Conservation (phyloP, 1,139 yeast genomes). For the Blastobotrys persicus region DNA sequence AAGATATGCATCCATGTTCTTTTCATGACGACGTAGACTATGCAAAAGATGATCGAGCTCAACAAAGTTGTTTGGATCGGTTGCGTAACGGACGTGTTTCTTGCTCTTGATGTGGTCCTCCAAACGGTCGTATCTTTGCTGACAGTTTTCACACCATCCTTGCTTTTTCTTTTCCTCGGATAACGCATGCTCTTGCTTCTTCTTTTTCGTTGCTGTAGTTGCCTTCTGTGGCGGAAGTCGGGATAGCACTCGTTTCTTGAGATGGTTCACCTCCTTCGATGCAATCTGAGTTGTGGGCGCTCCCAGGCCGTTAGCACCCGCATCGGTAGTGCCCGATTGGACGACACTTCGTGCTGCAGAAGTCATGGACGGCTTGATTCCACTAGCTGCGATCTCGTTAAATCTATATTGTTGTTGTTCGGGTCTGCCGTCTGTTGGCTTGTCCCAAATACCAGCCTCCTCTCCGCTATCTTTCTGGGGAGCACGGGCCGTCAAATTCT, state of each 20-base stretch:
- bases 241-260: conserved; percentile 8
- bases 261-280: conserved; percentile 5
- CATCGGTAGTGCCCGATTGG: conserved; percentile 38
- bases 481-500: conserved; percentile 1
- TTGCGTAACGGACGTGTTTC: conserved; percentile 80
- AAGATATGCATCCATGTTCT: not conserved
- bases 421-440: not conserved
- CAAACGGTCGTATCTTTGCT: conserved; percentile 78
- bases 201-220: not conserved
- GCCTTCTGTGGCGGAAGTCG: conserved; percentile 3
- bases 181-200: conserved; percentile 23
- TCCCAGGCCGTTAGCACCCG: not conserved
- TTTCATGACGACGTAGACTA: conserved; percentile 11
- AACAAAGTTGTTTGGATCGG: conserved; percentile 64
- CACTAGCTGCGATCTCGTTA: conserved; percentile 76
- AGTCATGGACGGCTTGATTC: conserved; percentile 62
- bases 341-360: conserved; percentile 39
- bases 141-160: conserved; percentile 77
- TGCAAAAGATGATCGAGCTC: conserved; percentile 57
- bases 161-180: conserved; percentile 8
- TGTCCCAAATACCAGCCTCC: not conserved
- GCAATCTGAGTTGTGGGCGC: conserved; percentile 4
- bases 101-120: conserved; percentile 70
- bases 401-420: conserved; percentile 31
- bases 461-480: not conserved